These are phyloP conservation scores for Cladosporium sp. DNA, from an alignment of 2,329 filamentous ascomycete species.

Conservation along the genomic window DNA sequence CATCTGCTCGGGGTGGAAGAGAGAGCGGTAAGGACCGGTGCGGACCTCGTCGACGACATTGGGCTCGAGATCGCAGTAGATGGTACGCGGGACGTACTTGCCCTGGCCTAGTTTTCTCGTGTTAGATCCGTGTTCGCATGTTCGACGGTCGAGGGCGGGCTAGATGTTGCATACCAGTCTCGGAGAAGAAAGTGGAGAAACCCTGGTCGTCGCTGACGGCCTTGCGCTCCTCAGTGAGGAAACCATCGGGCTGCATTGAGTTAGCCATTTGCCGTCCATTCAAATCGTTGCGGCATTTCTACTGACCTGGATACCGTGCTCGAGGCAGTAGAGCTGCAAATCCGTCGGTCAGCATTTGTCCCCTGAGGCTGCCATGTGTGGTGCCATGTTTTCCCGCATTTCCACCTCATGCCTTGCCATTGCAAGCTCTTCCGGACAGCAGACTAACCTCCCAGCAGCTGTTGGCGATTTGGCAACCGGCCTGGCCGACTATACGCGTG, in stretches of 20 bases:
- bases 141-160: conserved; percentile 3
- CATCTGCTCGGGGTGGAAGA: conserved; percentile 99
- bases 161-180: conserved; percentile 84
- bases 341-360: conserved; percentile 27
- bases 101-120: conserved; percentile 68
- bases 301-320: conserved; percentile 97
- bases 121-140: conserved; percentile 16
- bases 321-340: conserved; percentile 93
- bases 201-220: conserved; percentile 87
- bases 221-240: conserved; percentile 97
- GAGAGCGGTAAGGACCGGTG: conserved; percentile 89
- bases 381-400: conserved; percentile 10
- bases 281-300: conserved; percentile 4
- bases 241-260: conserved; percentile 82
- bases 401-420: conserved; percentile 6
- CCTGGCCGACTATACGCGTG: conserved; percentile 83
- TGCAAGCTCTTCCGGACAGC: conserved; percentile 18
- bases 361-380: conserved; percentile 32
- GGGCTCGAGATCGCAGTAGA: conserved; percentile 99
- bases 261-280: conserved; percentile 18
- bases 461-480: conserved; percentile 99
- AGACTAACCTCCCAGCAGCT: conserved; percentile 98
- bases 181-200: conserved; percentile 99
- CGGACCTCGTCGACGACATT: conserved; percentile 99
- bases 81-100: conserved; percentile 98